These are phyloP conservation scores for Entomortierella beljakovae DNA, from an alignment of 192 early-diverging fungal species.

Conservation along the genomic window DNA sequence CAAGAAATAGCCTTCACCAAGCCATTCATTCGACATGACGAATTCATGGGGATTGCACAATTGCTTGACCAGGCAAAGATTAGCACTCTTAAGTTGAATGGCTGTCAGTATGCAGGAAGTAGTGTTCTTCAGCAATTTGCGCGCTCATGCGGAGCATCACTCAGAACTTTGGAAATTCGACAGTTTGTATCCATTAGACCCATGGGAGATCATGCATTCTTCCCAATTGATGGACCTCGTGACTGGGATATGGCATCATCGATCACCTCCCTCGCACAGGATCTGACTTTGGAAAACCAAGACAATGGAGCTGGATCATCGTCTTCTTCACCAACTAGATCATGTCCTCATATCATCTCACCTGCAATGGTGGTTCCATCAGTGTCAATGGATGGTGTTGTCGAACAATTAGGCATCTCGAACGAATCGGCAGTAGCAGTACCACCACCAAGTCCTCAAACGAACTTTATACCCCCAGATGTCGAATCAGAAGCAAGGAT, in stretches of 20 bases:
- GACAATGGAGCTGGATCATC: too few relatives aligned
- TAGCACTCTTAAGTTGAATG: constrained; percentile 4
- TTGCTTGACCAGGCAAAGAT: neutral
- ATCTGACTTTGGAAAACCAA: neutral
- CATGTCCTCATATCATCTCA: neutral
- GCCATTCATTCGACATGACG: constrained; percentile 13
- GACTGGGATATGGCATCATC: neutral
- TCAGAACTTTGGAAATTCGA: constrained; percentile 24
- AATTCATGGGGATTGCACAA: constrained; percentile 23
- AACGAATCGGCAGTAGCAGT: neutral
- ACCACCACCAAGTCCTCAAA: neutral
- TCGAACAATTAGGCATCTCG: neutral
- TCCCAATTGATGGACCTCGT: constrained; percentile 29
- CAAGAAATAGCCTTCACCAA: constrained; percentile 8
- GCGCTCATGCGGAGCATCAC: constrained; percentile 12
- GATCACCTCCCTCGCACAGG: too few relatives aligned
- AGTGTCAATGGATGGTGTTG: neutral
- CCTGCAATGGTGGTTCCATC: neutral
- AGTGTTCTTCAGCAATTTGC: constrained; percentile 17
- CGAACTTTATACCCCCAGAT: neutral
- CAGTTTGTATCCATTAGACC: constrained; percentile 1
- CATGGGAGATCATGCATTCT: constrained; percentile 9
- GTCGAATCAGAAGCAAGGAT: constrained; percentile 17
- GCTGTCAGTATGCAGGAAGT: constrained; percentile 18
- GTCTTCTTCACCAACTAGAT: neutral